Percentiles rank a stretch among this genome's conserved stretches.
Evolutionary conservation across 805 yeast genomes (phyloP).

Genomic region (Cyberlindnera xylosilytica): DNA sequence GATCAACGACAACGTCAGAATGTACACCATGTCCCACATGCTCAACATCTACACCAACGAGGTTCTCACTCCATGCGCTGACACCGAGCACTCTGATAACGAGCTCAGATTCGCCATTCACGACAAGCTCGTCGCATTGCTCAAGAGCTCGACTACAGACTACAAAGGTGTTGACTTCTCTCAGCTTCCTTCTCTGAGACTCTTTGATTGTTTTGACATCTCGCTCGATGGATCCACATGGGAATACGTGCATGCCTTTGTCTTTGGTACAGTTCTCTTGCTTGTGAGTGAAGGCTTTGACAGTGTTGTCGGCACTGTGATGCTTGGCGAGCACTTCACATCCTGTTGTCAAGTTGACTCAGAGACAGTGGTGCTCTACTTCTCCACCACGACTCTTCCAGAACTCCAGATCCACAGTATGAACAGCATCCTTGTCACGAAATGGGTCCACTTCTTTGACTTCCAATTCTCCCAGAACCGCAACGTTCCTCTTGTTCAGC

Average conservation of each 20-base stretch:
- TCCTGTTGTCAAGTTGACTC: constrained; percentile 28
- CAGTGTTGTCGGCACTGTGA: constrained; percentile 39
- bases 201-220: constrained; percentile 42
- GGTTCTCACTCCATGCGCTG: constrained; percentile 2
- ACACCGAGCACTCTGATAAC: constrained; percentile 2
- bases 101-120: constrained; percentile 17
- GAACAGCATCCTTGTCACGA: constrained; percentile 32
- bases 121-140: constrained; percentile 4
- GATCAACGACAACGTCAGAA: constrained; percentile 13
- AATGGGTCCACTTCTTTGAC: constrained; percentile 38
- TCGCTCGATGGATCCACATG: constrained; percentile 42
- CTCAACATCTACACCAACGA: constrained; percentile 24
- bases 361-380: constrained; percentile 31
- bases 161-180: constrained; percentile 14
- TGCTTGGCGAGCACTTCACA: constrained; percentile 35
- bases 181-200: constrained; percentile 28
- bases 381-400: constrained; percentile 41
- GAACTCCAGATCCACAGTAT: constrained; percentile 37
- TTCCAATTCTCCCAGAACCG: constrained; percentile 9
- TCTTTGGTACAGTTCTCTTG: constrained; percentile 33
- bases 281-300: constrained; percentile 24
- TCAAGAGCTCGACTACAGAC: constrained; percentile 7
- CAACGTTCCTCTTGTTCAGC: constrained; percentile 38
- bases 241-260: constrained; percentile 34
- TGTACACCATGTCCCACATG: constrained; percentile 12